Evolutionary conservation across 768 basidiomycete genomes (phyloP), one percentile per base, ranked within the genome.

Genomic region (Rhodosporidiobolus sp.): DNA sequence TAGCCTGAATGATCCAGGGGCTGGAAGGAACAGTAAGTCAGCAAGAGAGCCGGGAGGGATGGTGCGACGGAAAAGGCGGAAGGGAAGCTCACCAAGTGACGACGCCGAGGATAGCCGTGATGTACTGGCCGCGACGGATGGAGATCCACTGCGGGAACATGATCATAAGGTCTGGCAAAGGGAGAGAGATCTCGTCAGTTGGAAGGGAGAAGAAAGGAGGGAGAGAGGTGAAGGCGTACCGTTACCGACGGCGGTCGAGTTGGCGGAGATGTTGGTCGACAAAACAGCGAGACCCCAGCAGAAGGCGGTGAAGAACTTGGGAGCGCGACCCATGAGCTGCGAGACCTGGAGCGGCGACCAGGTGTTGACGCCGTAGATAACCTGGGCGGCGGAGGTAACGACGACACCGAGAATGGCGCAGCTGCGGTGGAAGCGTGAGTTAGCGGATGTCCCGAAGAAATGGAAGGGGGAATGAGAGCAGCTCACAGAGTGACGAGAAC

Each of bases 121-220:
- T 54, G 60, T 62, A 69, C 50, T 67, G 53, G n/a, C 69, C 66
- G 8, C 79, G 55, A 49, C 63, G 72, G 68, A 80, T 78, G 63
- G 77, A 67, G 69, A 80, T 78, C 55, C 77, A 81, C 12, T 76
- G 77, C 10, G 80, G 73, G 45, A 75, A 50, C n/a, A 70, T 45
- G 38, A 59, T 38, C 55, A 57, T 64, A 22, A 75, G 43, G 43
- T 78, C 74, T 43, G 38, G 14, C n/a, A 43, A 43, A 14, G 38
- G 38, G 62, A 43, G 38, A 43, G 14, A 43, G 8, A 7, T 14
- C 8, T 43, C 38, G 14, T 7, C 38, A 43, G 38, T 14, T 43
- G 38, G 8, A 14, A 43, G 38, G 38, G 8, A 7, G 38, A 7
- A 7, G 38, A 7, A 14, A 43, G 38, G 38, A 43, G 38, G 7